Conservation (phyloP, 208 protist species). For the Zelonia costaricensis region DNA sequence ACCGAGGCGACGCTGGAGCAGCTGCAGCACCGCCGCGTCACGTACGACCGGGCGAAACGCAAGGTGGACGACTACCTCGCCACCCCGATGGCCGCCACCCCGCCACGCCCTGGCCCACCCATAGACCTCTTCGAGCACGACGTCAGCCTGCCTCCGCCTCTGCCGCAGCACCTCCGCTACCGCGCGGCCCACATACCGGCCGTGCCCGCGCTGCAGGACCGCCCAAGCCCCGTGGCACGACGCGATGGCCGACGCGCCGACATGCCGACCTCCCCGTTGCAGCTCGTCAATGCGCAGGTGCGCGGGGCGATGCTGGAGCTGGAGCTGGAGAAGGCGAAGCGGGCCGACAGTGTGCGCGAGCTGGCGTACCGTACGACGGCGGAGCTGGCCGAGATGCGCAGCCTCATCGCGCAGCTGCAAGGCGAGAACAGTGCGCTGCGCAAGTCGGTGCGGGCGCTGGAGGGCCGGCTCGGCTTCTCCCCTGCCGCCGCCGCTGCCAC, state of each 20-base stretch:
- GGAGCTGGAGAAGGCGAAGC: conserved; percentile 72
- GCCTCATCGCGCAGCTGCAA: conserved; percentile 53
- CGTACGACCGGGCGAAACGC: conserved; percentile 36
- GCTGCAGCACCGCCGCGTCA: conserved; percentile 41
- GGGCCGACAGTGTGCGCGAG: conserved; percentile 55
- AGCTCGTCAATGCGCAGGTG: conserved; percentile 51
- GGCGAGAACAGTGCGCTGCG: conserved; percentile 61
- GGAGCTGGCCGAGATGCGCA: conserved; percentile 55
- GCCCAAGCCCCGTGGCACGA: no score
- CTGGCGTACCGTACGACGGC: conserved; percentile 36
- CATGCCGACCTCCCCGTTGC: conserved; percentile 17
- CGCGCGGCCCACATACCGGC: conserved; percentile 1
- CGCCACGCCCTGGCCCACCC: no score
- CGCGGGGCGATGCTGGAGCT: conserved; percentile 60
- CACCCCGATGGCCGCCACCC: neutral
- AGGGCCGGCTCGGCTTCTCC: conserved; percentile 37
- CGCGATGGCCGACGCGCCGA: neutral
- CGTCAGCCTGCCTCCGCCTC: conserved; percentile 31
- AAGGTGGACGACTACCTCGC: conserved; percentile 27
- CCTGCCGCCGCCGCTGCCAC: neutral
- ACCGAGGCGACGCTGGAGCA: conserved; percentile 51
- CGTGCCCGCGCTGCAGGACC: conserved; percentile 3
- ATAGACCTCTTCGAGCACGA: conserved; percentile 19
- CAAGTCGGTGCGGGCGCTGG: conserved; percentile 52
- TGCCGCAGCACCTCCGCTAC: conserved; percentile 38